These are phyloP conservation scores for Ceratorhiza oryzae-sativae DNA, from an alignment of 1,284 basidiomycete genomes.

Conservation along the genomic window DNA sequence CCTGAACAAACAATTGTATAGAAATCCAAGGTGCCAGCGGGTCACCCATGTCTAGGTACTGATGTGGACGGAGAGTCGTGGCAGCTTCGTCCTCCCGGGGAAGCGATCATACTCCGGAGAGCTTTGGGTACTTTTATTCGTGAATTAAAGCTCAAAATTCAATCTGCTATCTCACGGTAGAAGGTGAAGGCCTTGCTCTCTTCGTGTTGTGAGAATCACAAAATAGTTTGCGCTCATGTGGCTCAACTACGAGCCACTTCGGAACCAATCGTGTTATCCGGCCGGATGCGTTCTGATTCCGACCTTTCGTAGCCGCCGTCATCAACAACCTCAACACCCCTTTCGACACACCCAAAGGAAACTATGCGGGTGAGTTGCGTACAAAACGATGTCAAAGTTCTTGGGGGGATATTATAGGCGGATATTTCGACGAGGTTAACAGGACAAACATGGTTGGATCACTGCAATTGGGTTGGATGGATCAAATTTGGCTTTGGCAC, in stretches of 20 bases:
- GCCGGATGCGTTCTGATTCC: conserved; percentile 15
- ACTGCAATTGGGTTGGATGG: neutral
- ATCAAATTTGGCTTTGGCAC: conserved; percentile 11
- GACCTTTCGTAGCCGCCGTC: conserved; percentile 1
- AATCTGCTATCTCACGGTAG: too few relatives aligned
- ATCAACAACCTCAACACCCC: conserved; percentile 9
- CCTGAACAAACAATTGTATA: too few relatives aligned
- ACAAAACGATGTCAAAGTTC: neutral
- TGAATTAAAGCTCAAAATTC: too few relatives aligned
- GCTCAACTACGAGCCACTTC: neutral
- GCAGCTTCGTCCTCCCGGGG: too few relatives aligned
- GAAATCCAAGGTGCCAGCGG: too few relatives aligned
- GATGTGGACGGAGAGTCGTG: too few relatives aligned
- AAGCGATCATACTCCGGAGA: too few relatives aligned
- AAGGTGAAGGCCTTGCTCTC: too few relatives aligned
- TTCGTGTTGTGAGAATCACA: too few relatives aligned
- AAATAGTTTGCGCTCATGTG: neutral
- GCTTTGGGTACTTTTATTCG: too few relatives aligned
- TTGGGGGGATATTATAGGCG: neutral
- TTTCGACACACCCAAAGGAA: conserved; percentile 11
- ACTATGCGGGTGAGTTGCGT: conserved; percentile 21
- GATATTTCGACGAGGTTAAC: neutral
- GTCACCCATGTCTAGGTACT: too few relatives aligned
- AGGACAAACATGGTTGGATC: neutral
- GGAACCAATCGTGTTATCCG: neutral